Evolutionary conservation across 257 asterid species (phyloP).

Genomic region (Penstemon eatonii): DNA sequence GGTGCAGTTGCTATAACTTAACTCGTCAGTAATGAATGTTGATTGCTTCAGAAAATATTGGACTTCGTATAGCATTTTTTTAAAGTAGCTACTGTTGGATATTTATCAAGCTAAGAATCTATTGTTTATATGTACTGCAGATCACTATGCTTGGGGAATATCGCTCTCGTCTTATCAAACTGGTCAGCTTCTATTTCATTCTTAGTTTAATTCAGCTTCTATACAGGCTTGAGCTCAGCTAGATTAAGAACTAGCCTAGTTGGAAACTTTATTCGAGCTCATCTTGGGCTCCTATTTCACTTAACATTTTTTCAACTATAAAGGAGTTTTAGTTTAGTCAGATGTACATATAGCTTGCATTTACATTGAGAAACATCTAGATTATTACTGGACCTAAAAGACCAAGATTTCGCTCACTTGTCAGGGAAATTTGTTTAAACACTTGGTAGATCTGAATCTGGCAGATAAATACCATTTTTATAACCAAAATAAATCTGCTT

Average conservation of each 20-base stretch:
- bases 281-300: not conserved
- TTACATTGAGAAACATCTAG: not conserved
- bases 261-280: not conserved
- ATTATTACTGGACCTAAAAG: not conserved
- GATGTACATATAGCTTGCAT: not conserved
- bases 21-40: conserved; percentile 14
- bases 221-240: not conserved
- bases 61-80: conserved; percentile 7
- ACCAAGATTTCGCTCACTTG: not conserved
- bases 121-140: conserved; percentile 50
- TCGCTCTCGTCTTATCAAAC: conserved; percentile 78
- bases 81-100: conserved; percentile 6
- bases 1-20: not conserved
- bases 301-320: not conserved
- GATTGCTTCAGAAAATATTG: conserved; percentile 20
- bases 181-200: conserved; percentile 54
- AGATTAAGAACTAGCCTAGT: not conserved
- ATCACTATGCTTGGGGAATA: conserved; percentile 72
- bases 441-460: too few relatives aligned
- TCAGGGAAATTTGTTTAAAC: not conserved
- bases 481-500: too few relatives aligned
- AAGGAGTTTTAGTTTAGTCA: not conserved
- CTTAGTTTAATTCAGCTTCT: conserved; percentile 19
- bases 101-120: conserved; percentile 30
- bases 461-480: too few relatives aligned